A percentile compares a stretch with the other conserved stretches of the same genome.
Conservation (phyloP, 2,329 filamentous ascomycete species). For the Chalara sp. region DNA sequence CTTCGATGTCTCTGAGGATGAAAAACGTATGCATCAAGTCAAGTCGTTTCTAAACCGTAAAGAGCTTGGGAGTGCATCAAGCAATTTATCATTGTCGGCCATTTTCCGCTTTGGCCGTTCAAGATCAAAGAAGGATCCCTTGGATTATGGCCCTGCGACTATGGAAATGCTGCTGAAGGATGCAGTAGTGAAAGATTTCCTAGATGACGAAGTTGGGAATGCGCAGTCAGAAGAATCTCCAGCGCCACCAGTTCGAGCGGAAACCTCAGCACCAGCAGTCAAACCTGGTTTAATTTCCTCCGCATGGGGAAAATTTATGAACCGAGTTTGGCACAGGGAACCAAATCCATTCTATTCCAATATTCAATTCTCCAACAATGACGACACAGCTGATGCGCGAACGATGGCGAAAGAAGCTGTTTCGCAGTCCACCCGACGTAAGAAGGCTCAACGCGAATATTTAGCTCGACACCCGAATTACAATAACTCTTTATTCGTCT, state of each 20-base stretch:
- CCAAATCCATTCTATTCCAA: constrained; percentile 94
- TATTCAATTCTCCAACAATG: constrained; percentile 58
- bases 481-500: constrained; percentile 87
- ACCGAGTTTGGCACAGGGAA: constrained; percentile 56
- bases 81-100: constrained; percentile 70
- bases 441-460: constrained; percentile 86
- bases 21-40: constrained; percentile 94
- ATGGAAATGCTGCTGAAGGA: constrained; percentile 97
- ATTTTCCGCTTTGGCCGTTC: constrained; percentile 59
- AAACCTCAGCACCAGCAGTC: constrained; percentile 28
- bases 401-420: constrained; percentile 89
- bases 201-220: constrained; percentile 62
- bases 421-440: constrained; percentile 72
- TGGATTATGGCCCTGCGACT: constrained; percentile 86
- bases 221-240: constrained; percentile 25
- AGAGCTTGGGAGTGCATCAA: constrained; percentile 63
- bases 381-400: constrained; percentile 75
- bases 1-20: constrained; percentile 96
- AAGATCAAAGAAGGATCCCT: constrained; percentile 64
- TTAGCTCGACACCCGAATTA: constrained; percentile 80
- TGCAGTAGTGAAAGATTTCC: constrained; percentile 87
- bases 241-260: constrained; percentile 27
- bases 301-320: constrained; percentile 53
- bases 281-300: constrained; percentile 53
- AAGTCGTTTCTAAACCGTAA: constrained; percentile 90